A percentile compares a stretch with the other conserved stretches of the same genome.
Conservation (phyloP, 176 grass and related monocot genomes). For the Zoysia japonica region DNA sequence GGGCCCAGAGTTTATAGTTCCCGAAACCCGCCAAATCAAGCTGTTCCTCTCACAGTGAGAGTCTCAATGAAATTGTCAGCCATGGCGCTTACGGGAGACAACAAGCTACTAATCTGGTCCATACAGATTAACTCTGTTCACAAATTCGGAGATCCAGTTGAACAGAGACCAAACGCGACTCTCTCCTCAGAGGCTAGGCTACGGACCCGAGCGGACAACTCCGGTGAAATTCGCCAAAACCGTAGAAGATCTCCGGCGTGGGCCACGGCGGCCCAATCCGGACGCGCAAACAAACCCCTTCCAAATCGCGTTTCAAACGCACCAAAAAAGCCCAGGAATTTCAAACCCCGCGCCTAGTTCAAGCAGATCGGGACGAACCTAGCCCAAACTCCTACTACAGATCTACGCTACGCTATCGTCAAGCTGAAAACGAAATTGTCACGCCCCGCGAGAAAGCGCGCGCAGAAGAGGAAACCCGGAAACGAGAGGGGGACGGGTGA, state of each 20-base stretch:
- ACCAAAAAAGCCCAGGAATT: slow-evolving; percentile 9
- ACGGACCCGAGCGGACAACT: background rate
- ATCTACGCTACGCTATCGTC: background rate
- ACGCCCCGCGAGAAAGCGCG: background rate
- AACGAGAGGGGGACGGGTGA: background rate
- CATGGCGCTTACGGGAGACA: background rate
- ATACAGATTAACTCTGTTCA: background rate
- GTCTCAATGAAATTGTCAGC: background rate
- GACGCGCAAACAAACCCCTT: background rate
- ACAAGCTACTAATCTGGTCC: background rate
- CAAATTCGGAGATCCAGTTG: background rate
- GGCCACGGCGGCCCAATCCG: slow-evolving; percentile 22
- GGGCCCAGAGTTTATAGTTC: background rate
- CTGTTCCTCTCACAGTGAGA: background rate
- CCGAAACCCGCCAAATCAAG: background rate
- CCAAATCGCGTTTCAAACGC: background rate
- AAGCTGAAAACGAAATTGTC: background rate
- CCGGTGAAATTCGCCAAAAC: background rate
- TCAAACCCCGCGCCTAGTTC: background rate
- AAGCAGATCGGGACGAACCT: background rate
- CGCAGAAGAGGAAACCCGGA: background rate
- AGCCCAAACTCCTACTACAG: background rate
- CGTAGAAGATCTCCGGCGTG: background rate
- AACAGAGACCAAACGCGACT: background rate
- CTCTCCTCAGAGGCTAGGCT: background rate